Evolutionary conservation across 768 basidiomycete genomes (phyloP).

Genomic region (Agrocybe pediades): DNA sequence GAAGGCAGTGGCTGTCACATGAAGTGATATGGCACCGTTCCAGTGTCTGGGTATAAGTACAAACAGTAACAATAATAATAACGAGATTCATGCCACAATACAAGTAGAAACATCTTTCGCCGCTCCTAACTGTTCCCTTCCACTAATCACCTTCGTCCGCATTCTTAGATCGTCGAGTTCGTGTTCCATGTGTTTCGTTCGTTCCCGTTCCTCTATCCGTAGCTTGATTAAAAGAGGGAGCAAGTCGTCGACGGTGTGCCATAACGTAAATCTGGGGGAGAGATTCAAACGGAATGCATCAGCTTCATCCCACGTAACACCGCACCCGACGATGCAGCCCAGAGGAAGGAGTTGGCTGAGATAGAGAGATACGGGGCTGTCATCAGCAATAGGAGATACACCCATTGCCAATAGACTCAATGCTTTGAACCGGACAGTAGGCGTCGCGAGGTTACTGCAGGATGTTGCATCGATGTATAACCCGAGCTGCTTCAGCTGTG

Average conservation of each 20-base stretch:
- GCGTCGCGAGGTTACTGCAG: constrained; percentile 14
- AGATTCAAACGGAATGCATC: constrained; percentile 1
- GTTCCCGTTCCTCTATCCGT: constrained; percentile 44
- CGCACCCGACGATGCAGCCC: constrained; percentile 41
- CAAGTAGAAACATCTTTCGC: neutral
- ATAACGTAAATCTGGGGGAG: constrained; percentile 27
- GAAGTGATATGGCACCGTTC: too few relatives aligned
- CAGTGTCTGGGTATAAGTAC: neutral
- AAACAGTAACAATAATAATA: neutral
- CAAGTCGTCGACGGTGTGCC: constrained; percentile 43
- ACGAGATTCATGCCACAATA: neutral
- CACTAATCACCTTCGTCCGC: neutral
- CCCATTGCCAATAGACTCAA: constrained; percentile 48
- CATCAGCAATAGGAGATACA: constrained; percentile 45
- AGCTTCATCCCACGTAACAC: constrained; percentile 49
- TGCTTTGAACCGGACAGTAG: constrained; percentile 28
- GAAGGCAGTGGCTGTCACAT: too few relatives aligned
- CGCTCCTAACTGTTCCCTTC: neutral
- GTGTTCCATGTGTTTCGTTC: constrained; percentile 32
- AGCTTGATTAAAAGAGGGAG: constrained; percentile 46
- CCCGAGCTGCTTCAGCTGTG: constrained; percentile 40
- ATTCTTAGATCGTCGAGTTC: constrained; percentile 11
- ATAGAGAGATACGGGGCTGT: constrained; percentile 49
- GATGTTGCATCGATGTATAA: constrained; percentile 40
- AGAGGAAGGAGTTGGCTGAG: constrained; percentile 53